phyloP scores from a whole-genome alignment of 163 green algal species.

The Scenedesmus sp. region DNA sequence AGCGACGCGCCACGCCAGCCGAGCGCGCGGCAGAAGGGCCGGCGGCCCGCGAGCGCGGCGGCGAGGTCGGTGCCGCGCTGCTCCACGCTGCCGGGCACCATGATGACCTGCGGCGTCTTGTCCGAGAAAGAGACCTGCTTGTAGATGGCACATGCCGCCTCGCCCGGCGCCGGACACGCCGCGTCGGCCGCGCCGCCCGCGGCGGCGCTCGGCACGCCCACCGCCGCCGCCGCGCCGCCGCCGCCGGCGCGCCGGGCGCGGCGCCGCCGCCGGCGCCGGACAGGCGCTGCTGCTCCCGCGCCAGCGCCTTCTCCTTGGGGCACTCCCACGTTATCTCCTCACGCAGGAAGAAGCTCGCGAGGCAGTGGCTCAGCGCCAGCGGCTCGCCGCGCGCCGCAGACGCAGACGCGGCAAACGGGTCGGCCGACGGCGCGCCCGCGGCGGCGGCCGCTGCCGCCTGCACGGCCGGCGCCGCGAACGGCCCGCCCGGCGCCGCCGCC shows the following conservation, averaged over 20 bases:
- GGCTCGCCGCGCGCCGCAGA: neutral
- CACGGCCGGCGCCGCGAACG: too few species aligned
- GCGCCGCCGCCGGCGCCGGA: neutral
- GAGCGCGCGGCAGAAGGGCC: conserved; percentile 45
- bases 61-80: conserved; percentile 50
- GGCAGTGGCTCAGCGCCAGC: conserved; percentile 40
- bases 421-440: neutral
- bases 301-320: conserved; percentile 41
- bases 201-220: neutral
- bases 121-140: conserved; percentile 47
- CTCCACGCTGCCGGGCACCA: conserved; percentile 52
- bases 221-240: neutral
- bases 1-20: conserved; percentile 5
- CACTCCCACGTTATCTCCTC: conserved; percentile 55
- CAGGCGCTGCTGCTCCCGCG: conserved; percentile 20
- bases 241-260: neutral
- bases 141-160: neutral
- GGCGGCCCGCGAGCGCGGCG: conserved; percentile 39
- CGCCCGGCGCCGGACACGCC: too few species aligned
- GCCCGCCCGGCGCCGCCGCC: neutral
- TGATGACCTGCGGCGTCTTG: conserved; percentile 27
- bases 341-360: conserved; percentile 47
- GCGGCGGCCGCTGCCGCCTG: conserved; percentile 9
- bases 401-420: conserved; percentile 32
- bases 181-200: neutral